These are phyloP conservation scores for Hyphodiscus hymeniophilus DNA, from an alignment of 495 filamentous ascomycete genomes.

Conservation along the genomic window DNA sequence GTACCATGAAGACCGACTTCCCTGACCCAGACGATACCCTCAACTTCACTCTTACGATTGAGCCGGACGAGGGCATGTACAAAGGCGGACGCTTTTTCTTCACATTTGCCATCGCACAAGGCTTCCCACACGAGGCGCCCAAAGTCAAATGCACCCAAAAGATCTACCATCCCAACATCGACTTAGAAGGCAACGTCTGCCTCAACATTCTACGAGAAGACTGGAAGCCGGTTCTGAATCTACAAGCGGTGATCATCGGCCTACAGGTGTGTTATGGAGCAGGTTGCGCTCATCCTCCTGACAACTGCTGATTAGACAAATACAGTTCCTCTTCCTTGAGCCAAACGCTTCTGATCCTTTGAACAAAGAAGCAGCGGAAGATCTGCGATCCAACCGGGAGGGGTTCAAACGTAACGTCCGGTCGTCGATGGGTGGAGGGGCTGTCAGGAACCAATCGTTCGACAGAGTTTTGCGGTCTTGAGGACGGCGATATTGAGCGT, in stretches of 20 bases:
- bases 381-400: constrained; percentile 75
- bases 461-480: constrained; percentile 58
- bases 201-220: constrained; percentile 95
- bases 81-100: constrained; percentile 84
- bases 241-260: constrained; percentile 94
- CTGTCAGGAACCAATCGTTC: constrained; percentile 61
- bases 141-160: constrained; percentile 98
- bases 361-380: constrained; percentile 95
- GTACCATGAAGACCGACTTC: constrained; percentile 88
- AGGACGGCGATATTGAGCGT: constrained; percentile 6
- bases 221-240: constrained; percentile 96
- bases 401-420: constrained; percentile 88
- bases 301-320: background rate
- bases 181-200: constrained; percentile 95
- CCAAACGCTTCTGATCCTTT: constrained; percentile 95
- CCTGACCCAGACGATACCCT: constrained; percentile 94
- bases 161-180: constrained; percentile 99
- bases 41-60: constrained; percentile 88
- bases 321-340: constrained; percentile 90
- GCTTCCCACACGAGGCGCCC: constrained; percentile 95
- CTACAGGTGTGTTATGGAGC: constrained; percentile 55
- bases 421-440: constrained; percentile 70
- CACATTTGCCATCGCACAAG: constrained; percentile 83
- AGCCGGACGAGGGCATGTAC: constrained; percentile 98
- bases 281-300: background rate